phyloP scores from a whole-genome alignment of 1,284 basidiomycete genomes.

The Papiliotrema terrestris region DNA sequence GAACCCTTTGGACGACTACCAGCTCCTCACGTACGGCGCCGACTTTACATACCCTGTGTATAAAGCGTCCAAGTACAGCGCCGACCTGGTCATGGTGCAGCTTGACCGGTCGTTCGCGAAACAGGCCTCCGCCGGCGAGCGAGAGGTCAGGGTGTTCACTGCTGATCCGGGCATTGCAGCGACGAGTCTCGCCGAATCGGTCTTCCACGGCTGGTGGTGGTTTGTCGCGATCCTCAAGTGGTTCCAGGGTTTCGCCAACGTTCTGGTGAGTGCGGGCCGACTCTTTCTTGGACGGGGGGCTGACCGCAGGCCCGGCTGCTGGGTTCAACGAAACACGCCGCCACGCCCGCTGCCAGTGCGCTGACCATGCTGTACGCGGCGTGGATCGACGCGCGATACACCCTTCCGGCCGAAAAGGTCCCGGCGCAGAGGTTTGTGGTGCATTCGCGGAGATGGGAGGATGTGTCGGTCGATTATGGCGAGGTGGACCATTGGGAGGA shows the following conservation, averaged over 20 bases:
- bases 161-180: slow-evolving; percentile 70
- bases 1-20: slow-evolving; percentile 60
- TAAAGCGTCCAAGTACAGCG: slow-evolving; percentile 73
- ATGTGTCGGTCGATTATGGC: slow-evolving; percentile 28
- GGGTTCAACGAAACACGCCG: slow-evolving; percentile 40
- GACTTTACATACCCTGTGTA: slow-evolving; percentile 56
- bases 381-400: slow-evolving; percentile 25
- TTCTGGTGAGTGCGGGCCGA: slow-evolving; percentile 55
- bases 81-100: slow-evolving; percentile 63
- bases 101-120: slow-evolving; percentile 54
- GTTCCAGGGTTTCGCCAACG: slow-evolving; percentile 59
- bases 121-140: slow-evolving; percentile 36
- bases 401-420: slow-evolving; percentile 22
- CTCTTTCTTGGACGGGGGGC: background rate
- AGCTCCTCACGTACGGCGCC: slow-evolving; percentile 57
- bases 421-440: slow-evolving; percentile 32
- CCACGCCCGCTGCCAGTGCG: slow-evolving; percentile 32
- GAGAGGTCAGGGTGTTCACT: slow-evolving; percentile 58
- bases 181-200: slow-evolving; percentile 59
- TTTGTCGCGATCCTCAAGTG: slow-evolving; percentile 55
- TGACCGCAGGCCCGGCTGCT: slow-evolving; percentile 19
- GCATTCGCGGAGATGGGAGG: slow-evolving; percentile 18
- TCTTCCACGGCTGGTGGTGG: slow-evolving; percentile 45
- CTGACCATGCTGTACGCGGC: slow-evolving; percentile 39
- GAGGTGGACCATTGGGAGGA: slow-evolving; percentile 40